Evolutionary conservation across 345 rosid genomes (phyloP), one percentile per base, ranked within the genome.

Genomic region (Adansonia digitata): DNA sequence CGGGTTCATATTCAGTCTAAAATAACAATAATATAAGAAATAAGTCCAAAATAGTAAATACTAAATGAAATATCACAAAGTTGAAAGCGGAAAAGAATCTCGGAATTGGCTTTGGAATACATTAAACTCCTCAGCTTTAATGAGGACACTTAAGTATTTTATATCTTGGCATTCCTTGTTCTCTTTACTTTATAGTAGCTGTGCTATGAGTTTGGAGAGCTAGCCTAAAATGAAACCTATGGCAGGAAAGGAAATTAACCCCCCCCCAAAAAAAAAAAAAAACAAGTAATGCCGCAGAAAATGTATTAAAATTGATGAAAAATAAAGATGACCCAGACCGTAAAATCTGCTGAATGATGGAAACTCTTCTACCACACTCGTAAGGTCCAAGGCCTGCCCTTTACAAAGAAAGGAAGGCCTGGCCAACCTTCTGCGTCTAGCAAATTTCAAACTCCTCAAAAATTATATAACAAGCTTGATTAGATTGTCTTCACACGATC

Each of bases 31-130:
- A 40, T 52, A 55, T 10, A 46, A 75, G 76, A 39, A 26, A 62
- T 31, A 5, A 31, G 37, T 34, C 26, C 13, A 51, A 17, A 34
- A 49, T 27, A 3, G 51, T 74, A 69, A 80, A 35, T 53, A 60
- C 63, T 52, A 10, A 20, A 52, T n/a, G 48, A n/a, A 57, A 18
- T 52, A 79, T 82, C 66, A 65, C 75, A 31, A 74, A 78, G 29
- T 46, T 29, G 12, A 17, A 63, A 74, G 56, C 70, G 31, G 43
- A 71, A 51, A 24, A 43, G 66, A 82, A 90, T 98, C 99, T 95
- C 99, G 39, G 98, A 93, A 82, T 93, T 90, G 77, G 97, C 98
- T 87, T 95, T 95, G 37, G 98, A 93, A 84, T 94, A 95, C 85
- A 95, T 89, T n/a, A 83, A 95, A 91, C 82, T 95, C 96, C 88